These are phyloP conservation scores for Pichia norvegensis DNA, from an alignment of 1,139 yeast species.

Conservation along the genomic window DNA sequence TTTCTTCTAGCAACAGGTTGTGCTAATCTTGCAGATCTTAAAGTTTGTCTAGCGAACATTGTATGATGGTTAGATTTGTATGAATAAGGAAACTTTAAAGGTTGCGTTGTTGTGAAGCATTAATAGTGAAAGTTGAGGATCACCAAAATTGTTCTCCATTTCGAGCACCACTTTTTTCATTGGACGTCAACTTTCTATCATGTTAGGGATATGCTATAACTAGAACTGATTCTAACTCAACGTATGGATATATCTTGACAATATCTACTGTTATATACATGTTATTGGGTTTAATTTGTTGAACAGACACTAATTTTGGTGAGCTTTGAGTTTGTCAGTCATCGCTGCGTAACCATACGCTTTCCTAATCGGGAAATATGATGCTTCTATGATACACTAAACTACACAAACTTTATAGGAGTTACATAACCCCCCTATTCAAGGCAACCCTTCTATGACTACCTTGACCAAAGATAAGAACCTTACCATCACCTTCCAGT, in stretches of 20 bases:
- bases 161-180: constrained; percentile 1
- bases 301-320: too few relatives aligned
- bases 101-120: not conserved
- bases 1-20: constrained; percentile 26
- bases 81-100: not conserved
- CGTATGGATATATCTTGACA: too few relatives aligned
- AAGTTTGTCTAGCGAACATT: constrained; percentile 30
- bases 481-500: constrained; percentile 67
- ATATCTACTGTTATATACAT: too few relatives aligned
- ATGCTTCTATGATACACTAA: not conserved
- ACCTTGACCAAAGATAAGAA: constrained; percentile 68
- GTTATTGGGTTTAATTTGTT: too few relatives aligned
- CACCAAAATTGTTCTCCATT: not conserved
- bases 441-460: constrained; percentile 56
- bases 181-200: not conserved
- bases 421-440: constrained; percentile 15
- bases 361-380: not conserved
- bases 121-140: not conserved
- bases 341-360: not conserved
- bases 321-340: too few relatives aligned
- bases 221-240: too few relatives aligned
- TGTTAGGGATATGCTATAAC: not conserved
- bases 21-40: constrained; percentile 22
- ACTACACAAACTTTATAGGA: not conserved
- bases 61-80: constrained; percentile 1